Base-by-base conservation (phyloP, 208 protist species). In the Crithidia thermophila region DNA sequence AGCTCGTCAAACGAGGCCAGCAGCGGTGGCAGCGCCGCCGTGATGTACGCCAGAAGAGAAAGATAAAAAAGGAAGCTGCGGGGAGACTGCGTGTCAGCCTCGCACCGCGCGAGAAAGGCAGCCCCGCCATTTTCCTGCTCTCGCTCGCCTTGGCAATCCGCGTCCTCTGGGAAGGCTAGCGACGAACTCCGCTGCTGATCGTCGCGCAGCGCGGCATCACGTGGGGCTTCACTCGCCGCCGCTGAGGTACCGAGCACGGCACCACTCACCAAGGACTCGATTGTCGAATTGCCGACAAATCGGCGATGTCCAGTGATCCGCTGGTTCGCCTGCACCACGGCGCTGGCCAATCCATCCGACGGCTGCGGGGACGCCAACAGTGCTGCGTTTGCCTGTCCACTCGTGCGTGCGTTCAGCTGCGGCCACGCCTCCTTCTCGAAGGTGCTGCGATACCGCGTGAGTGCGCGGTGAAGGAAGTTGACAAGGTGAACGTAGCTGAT, bases 31-130 rank as follows among this genome's bases (percentile, higher is more conserved):
- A 75, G 55, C n/a, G 69, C 69, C 18, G 69, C 62, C 11, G 69
- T 67, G 21, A 69, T 46, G 31, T 75, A 75, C 1, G 69, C 69
- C 16, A 75, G 43, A 2, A 75, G 45, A 13, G 69, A 68, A 8
- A 75, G 69, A 21, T 69, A 75, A n/a, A 75, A 75, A 16, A 69
- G 2, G 23, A 69, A 75, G 55, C 34, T 59, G 46, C 69, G 69
- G 0, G 69, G 69, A 13, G 69, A 69, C 14, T 25, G 18, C 0
- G 37, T 4, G 16, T 53, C 52, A 0, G 69, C 56, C 39, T 75
- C 69, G 25, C 69, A 75, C 21, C 60, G 47, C 40, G 56, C 33
- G 14, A 75, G n/a, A 20, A 52, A 75, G 21, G 42, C 46, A 20
- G 40, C 16, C 31, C 60, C 21, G 11, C 47, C 4, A 4, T 21